These are phyloP conservation scores for Leishmania tropica DNA, from an alignment of 208 protist species.

Conservation along the genomic window DNA sequence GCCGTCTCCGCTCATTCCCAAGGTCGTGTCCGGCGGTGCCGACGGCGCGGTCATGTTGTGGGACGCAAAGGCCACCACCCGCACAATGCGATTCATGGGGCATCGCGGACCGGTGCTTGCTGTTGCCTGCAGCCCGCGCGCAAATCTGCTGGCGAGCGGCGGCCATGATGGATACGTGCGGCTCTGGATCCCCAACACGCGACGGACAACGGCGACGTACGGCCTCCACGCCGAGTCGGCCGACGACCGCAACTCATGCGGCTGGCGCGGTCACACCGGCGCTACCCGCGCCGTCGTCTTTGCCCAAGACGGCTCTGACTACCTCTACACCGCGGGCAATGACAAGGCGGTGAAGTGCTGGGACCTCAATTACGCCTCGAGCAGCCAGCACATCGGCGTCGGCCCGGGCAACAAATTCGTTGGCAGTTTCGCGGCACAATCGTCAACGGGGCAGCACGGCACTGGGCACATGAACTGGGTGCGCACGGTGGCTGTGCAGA, in stretches of 20 bases:
- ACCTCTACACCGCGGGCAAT: slow-evolving; percentile 79
- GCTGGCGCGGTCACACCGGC: slow-evolving; percentile 65
- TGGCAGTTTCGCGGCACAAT: slow-evolving; percentile 35
- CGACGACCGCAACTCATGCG: slow-evolving; percentile 21
- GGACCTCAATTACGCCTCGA: slow-evolving; percentile 44
- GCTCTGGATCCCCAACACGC: slow-evolving; percentile 71
- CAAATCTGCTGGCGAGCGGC: slow-evolving; percentile 65
- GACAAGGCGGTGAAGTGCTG: slow-evolving; percentile 90
- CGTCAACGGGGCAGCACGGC: slow-evolving; percentile 12
- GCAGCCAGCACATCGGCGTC: slow-evolving; percentile 10
- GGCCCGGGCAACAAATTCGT: slow-evolving; percentile 48
- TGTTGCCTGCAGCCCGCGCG: slow-evolving; percentile 48
- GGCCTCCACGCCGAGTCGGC: slow-evolving; percentile 13
- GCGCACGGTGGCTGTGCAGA: slow-evolving; percentile 62
- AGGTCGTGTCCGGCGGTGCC: slow-evolving; percentile 63
- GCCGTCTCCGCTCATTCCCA: slow-evolving; percentile 26
- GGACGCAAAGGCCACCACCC: slow-evolving; percentile 66
- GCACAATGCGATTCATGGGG: slow-evolving; percentile 78
- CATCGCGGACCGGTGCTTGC: slow-evolving; percentile 80
- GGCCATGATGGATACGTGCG: slow-evolving; percentile 88
- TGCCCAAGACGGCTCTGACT: slow-evolving; percentile 56
- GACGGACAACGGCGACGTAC: slow-evolving; percentile 35
- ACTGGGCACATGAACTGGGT: slow-evolving; percentile 87
- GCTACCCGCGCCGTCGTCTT: slow-evolving; percentile 72
- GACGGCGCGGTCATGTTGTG: slow-evolving; percentile 91